Base-by-base conservation (phyloP, 306 rosid species). In the Leucaena leucocephala region DNA sequence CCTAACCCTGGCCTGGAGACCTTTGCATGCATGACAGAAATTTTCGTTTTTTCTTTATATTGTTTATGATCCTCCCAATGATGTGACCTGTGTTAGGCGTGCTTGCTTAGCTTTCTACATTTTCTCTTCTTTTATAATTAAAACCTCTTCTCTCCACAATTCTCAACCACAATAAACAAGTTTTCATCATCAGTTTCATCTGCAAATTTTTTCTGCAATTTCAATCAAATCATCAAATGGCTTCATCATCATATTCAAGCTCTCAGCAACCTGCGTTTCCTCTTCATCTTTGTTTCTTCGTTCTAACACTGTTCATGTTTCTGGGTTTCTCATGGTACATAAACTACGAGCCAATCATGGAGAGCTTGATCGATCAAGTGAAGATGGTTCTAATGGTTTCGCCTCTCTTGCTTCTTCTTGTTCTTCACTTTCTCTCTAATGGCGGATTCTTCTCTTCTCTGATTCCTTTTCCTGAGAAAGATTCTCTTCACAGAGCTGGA, bases 281-380 rank as follows among this genome's bases (percentile, higher is more conserved):
- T 38, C 38, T 90, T 3, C 97, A 92, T 45, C 85, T 92, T 52
- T 75, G 0, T 84, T 87, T 21, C 85, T 87, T 92, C 86, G 77
- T 90, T 3, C 79, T 89, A 2, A 85, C 87, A 71, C 86, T 92
- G 33, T 68, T 83, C 65, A 87, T 77, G 79, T 87, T 92, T 71
- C 64, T 90, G 43, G 83, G 88, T 1, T 78, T 90, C 43, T 86
- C 97, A n/a, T 92, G 90, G 93, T 87, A 90, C 82, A 58, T 75
- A 35, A 92, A 73, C 80, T 92, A 86, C 21, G 97, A 92, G 83
- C 67, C 93, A 6, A 80, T 85, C 4, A 35, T 92, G 22, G 97
- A 90, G 59, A 76, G 87, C 78, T 9, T 87, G 35, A 82, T 88
- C 68, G 95, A 88, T 15, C 90, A 90, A 38, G 64, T 92, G 73